Evolutionary conservation across 2,329 filamentous ascomycete genomes (phyloP).

Genomic region (Paecilomyces variotii): DNA sequence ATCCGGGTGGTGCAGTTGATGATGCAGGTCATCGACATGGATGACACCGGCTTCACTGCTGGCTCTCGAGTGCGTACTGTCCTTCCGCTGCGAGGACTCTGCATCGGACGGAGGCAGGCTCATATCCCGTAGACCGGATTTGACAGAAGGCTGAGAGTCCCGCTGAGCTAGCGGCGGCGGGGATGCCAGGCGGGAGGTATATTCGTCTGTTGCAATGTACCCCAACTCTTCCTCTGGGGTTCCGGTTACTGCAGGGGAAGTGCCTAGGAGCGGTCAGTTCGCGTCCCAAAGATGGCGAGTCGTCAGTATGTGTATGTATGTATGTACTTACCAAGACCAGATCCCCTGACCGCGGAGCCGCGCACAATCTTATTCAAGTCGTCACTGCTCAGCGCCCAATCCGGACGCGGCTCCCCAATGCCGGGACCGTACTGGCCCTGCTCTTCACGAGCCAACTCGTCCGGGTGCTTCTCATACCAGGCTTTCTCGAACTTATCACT

Average conservation of each 20-base stretch:
- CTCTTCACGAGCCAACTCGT: constrained; percentile 66
- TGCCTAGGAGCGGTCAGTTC: constrained; percentile 42
- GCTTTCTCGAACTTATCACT: constrained; percentile 80
- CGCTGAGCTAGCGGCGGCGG: constrained; percentile 42
- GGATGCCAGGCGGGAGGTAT: constrained; percentile 66
- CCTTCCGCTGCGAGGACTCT: constrained; percentile 39
- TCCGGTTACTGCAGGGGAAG: constrained; percentile 53
- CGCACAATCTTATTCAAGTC: constrained; percentile 86
- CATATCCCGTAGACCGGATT: constrained; percentile 45
- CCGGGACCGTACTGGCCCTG: constrained; percentile 55
- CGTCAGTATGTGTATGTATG: too few species aligned
- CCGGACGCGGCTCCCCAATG: constrained; percentile 49
- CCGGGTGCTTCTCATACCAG: constrained; percentile 89
- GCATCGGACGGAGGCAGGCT: constrained; percentile 40
- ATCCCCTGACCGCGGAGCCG: constrained; percentile 49
- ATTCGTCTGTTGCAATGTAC: constrained; percentile 80
- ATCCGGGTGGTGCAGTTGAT: constrained; percentile 35
- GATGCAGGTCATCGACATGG: constrained; percentile 64
- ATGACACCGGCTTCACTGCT: constrained; percentile 44
- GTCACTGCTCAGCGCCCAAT: constrained; percentile 81
- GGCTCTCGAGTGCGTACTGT: constrained; percentile 7
- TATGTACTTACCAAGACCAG: constrained; percentile 44
- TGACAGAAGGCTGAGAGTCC: constrained; percentile 38
- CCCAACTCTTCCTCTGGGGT: constrained; percentile 88
- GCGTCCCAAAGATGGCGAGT: neutral